Base-by-base conservation (phyloP, 768 basidiomycete species). In the Boletus tylopilopsis region DNA sequence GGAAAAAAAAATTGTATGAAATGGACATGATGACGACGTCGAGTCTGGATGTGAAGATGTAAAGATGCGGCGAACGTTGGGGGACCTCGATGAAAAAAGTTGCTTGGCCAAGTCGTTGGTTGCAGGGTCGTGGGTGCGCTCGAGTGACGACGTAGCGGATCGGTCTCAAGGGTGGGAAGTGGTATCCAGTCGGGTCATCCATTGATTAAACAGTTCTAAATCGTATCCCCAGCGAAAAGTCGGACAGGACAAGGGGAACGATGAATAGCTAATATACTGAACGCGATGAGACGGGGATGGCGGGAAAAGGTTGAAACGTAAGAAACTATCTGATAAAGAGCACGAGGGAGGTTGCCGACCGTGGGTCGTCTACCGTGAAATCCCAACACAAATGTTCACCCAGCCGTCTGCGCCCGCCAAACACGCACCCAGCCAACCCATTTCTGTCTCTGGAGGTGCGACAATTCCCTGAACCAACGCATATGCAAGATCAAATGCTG, bases 381-480 rank as follows among this genome's bases (percentile, higher is more conserved):
- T 68, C 15, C 87, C 89, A 24, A 96, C 73, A 62, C 92, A 94
- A 45, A 97, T 76, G 64, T 90, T 88, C 24, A 95, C 76, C 94
- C 94, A 98, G 6, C 96, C 96, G 62, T 98, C 96, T 12, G 93
- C 91, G 8, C 93, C 94, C 12, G 86, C 82, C 69, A 97, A 73
- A 59, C 92, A 93, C 18, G 90, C 85, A 10, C 91, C 88, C n/a
- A 98, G 67, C 94, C 95, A 96, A 5, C 87, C 92, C 69, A 97
- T 76, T 62, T 98, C 95, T 6, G 92, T 78, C 25, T 96, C 93
- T 8, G 81, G 74, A 2, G 95, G 96, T 2, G 86, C 70, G 3
- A 78, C 68, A 18, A 97, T 83, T 12, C 96, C 95, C 64, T 97
- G 95, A 12, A 94, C 74, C 40, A 96, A 68, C 0, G 87, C 80